Evolutionary conservation across 257 asterid species (phyloP), one percentile per base, ranked within the genome.

Genomic region (Rauvolfia tetraphylla): DNA sequence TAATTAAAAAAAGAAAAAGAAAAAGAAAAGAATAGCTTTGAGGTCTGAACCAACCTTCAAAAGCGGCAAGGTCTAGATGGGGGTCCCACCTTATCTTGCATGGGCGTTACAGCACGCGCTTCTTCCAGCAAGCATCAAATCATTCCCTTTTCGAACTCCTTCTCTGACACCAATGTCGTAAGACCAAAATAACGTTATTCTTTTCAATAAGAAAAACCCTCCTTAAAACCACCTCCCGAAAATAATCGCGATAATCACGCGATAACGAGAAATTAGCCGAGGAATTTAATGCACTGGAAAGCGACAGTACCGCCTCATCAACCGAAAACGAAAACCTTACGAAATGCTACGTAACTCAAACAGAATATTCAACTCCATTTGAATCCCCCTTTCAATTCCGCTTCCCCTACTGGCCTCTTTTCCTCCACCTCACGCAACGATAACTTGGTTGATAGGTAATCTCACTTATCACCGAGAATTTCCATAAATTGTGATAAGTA

Each of bases 311-410:
- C 68, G 41, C 71, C 78, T 70, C 72, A 17, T 49, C 70, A 46
- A 75, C 12, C 39, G 57, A 79, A 46, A 61, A 31, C 79, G 78
- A n/a, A 41, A 31, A 76, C 65, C 68, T 54, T 13, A 29, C 31
- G 71, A 74, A 36, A 54, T 31, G 62, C 33, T 67, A 78, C 86
- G 92, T 93, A 87, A 90, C 86, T 83, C 88, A 87, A 87, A 68
- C 76, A 79, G 84, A 89, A 85, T 88, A 91, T 89, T 89, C 92
- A 93, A 93, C 93, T 85, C 75, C 63, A 88, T 87, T 89, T 86
- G 84, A 91, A 79, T 86, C 79, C 81, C 79, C 83, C 79, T 88
- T 89, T 93, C 93, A 90, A 87, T 87, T 91, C 98, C 98, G 97
- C 90, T 81, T 72, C 87, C 81, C 87, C 79, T 67, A 44, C 82